Evolutionary conservation across 805 yeast genomes (phyloP).

Genomic region (Zygosaccharomyces bailii): DNA sequence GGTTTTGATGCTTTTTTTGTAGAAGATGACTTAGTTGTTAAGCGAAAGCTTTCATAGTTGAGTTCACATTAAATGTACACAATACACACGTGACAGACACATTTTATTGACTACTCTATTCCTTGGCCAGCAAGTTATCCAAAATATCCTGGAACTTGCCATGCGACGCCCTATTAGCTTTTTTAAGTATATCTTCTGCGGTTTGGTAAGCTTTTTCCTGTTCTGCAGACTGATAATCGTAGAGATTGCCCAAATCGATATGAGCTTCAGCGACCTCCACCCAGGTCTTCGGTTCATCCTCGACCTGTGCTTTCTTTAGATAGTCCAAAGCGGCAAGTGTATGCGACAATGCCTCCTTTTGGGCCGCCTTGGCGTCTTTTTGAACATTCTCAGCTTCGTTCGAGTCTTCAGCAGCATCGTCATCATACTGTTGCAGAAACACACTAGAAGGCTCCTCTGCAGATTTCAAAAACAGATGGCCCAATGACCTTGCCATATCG

Average conservation of each 20-base stretch:
- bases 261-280: constrained; percentile 82
- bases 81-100: constrained; percentile 4
- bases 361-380: constrained; percentile 41
- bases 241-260: constrained; percentile 73
- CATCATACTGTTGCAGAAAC: constrained; percentile 57
- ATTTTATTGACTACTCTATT: constrained; percentile 4
- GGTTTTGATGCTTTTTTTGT: neutral
- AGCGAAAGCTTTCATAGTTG: neutral
- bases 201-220: constrained; percentile 63
- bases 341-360: constrained; percentile 45
- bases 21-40: neutral
- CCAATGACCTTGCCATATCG: constrained; percentile 49
- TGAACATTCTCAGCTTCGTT: constrained; percentile 28
- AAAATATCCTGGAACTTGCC: constrained; percentile 67
- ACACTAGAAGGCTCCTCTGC: constrained; percentile 58
- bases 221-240: constrained; percentile 58
- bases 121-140: constrained; percentile 44
- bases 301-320: constrained; percentile 57
- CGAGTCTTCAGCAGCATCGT: too few relatives aligned
- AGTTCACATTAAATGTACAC: neutral
- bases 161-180: constrained; percentile 77
- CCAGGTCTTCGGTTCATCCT: constrained; percentile 76
- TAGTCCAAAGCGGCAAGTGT: constrained; percentile 54
- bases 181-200: constrained; percentile 65
- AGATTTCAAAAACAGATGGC: constrained; percentile 60